Conservation (phyloP, 768 basidiomycete genomes). For the Boletus tylopilopsis region DNA sequence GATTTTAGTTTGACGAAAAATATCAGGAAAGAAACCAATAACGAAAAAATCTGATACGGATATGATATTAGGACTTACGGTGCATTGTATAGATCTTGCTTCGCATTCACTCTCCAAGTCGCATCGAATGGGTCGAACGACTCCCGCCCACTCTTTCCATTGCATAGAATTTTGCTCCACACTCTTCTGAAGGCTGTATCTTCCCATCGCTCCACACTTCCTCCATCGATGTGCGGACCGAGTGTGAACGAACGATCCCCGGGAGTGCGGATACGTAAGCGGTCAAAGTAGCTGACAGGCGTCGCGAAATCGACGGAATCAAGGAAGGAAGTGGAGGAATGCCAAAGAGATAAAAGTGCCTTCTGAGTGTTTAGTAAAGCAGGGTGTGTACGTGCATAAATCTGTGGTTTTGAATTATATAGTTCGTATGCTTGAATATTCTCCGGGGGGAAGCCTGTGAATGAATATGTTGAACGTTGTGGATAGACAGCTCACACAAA, state of each 20-base stretch:
- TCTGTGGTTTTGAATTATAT: slow-evolving; percentile 64
- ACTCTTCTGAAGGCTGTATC: slow-evolving; percentile 40
- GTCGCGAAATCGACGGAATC: slow-evolving; percentile 44
- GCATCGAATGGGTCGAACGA: slow-evolving; percentile 51
- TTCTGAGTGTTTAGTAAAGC: slow-evolving; percentile 53
- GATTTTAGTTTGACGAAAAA: background rate
- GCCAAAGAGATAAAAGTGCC: slow-evolving; percentile 58
- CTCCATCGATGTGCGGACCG: slow-evolving; percentile 57
- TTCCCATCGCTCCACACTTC: slow-evolving; percentile 55
- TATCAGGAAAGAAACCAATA: no score
- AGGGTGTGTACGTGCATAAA: slow-evolving; percentile 65
- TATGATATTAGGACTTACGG: slow-evolving; percentile 34
- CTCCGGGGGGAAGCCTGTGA: slow-evolving; percentile 58
- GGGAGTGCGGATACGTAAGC: slow-evolving; percentile 67
- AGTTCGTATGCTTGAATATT: slow-evolving; percentile 73
- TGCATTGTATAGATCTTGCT: slow-evolving; percentile 59
- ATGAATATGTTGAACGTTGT: background rate
- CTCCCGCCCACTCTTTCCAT: slow-evolving; percentile 40
- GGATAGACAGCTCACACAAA: background rate
- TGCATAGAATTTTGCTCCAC: slow-evolving; percentile 42
- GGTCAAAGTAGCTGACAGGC: slow-evolving; percentile 75
- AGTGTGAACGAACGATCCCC: slow-evolving; percentile 67
- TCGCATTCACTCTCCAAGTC: slow-evolving; percentile 43
- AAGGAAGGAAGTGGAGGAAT: slow-evolving; percentile 37
- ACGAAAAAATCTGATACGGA: no score